A percentile compares a stretch with the other conserved stretches of the same genome.
These are phyloP conservation scores for Fusarium bactridioides DNA, from an alignment of 2,329 filamentous ascomycete genomes.

Conservation along the genomic window DNA sequence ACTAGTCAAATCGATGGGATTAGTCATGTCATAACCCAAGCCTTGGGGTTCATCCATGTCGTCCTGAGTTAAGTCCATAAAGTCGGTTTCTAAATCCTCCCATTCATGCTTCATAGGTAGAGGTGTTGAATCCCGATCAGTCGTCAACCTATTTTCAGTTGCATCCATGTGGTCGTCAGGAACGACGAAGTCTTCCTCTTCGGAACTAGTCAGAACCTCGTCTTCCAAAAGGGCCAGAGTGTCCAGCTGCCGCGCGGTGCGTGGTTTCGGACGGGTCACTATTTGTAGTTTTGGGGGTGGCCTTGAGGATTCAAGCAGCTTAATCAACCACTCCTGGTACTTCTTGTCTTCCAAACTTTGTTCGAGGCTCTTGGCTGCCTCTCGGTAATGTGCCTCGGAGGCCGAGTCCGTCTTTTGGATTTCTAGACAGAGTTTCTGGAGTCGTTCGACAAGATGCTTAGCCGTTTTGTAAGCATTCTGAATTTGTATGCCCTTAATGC, in stretches of 20 bases:
- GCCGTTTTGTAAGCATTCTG: constrained; percentile 53
- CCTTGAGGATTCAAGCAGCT: constrained; percentile 52
- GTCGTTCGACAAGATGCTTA: constrained; percentile 55
- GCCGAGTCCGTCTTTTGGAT: constrained; percentile 63
- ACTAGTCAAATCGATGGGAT: constrained; percentile 41
- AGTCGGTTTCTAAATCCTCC: constrained; percentile 12
- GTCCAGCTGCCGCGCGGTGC: neutral
- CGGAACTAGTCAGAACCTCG: constrained; percentile 60
- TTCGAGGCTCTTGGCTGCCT: constrained; percentile 68
- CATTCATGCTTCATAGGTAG: constrained; percentile 33
- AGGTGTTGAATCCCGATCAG: neutral
- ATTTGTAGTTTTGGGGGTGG: constrained; percentile 50
- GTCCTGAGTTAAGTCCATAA: constrained; percentile 44
- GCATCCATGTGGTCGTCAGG: constrained; percentile 33
- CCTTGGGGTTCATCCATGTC: constrained; percentile 24
- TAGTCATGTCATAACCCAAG: neutral
- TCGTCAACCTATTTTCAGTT: neutral
- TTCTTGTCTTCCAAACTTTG: constrained; percentile 69
- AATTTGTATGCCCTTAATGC: constrained; percentile 51
- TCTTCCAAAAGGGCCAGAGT: constrained; percentile 46
- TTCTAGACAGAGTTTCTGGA: constrained; percentile 63
- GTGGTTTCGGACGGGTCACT: constrained; percentile 27
- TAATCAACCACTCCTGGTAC: constrained; percentile 59
- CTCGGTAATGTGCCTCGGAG: constrained; percentile 59
- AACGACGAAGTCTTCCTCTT: constrained; percentile 62